Percentiles rank a stretch among this genome's conserved stretches.
These are phyloP conservation scores for Pseudoscleropodium purum DNA, from an alignment of 225 moss, liverwort and hornwort genomes.

Conservation along the genomic window DNA sequence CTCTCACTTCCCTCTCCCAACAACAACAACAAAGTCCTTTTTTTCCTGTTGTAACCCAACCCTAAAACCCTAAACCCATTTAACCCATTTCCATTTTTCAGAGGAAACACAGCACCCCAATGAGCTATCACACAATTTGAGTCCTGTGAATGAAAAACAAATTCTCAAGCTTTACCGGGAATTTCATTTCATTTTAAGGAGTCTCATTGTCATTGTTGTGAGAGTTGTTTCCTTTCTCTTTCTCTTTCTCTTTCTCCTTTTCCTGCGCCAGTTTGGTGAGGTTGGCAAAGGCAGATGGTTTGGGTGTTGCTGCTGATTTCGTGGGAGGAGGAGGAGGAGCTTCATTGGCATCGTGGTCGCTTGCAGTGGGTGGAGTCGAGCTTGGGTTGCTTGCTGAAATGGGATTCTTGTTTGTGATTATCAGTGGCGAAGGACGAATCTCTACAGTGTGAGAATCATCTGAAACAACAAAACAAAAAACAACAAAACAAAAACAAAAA, in stretches of 20 bases:
- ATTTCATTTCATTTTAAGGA: neutral
- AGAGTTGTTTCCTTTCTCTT: neutral
- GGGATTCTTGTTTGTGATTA: neutral
- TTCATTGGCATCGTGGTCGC: neutral
- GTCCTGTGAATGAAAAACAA: neutral
- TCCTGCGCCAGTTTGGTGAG: neutral
- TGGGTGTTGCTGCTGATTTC: neutral
- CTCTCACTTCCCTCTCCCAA: neutral
- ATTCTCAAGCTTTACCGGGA: neutral
- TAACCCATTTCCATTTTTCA: neutral
- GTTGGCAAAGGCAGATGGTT: constrained; percentile 2
- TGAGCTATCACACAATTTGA: neutral
- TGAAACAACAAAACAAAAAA: neutral
- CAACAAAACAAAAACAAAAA: too few relatives aligned
- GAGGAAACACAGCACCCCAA: neutral
- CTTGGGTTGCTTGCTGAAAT: neutral
- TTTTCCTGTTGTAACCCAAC: too few relatives aligned
- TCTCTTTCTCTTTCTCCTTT: constrained; percentile 1
- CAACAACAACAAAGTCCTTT: neutral
- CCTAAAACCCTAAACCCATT: too few relatives aligned
- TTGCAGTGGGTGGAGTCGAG: neutral
- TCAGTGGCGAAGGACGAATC: neutral
- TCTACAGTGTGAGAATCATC: constrained; percentile 20
- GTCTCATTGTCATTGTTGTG: neutral
- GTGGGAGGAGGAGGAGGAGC: too few relatives aligned